Conservation (phyloP, 2,329 filamentous ascomycete species). For the Acephala macrosclerotiorum region DNA sequence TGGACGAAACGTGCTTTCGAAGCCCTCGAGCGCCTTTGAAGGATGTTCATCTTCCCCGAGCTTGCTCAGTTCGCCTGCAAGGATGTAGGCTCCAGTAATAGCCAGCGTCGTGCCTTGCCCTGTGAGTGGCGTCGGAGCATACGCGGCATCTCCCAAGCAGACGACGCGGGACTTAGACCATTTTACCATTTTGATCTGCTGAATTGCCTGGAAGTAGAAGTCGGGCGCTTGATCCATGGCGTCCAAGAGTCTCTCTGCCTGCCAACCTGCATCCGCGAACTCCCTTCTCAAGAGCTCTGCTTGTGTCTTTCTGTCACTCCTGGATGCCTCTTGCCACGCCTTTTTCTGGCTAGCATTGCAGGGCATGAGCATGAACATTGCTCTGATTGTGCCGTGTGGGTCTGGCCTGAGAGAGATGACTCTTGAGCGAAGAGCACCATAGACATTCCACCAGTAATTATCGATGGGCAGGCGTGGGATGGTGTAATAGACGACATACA, state of each 20-base stretch:
- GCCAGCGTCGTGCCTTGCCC: constrained; percentile 60
- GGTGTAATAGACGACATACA: constrained; percentile 48
- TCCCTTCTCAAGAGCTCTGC: constrained; percentile 51
- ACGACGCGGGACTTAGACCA: constrained; percentile 54
- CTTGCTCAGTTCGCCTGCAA: constrained; percentile 52
- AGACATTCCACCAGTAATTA: constrained; percentile 47
- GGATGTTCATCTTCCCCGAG: background rate
- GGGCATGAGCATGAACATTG: constrained; percentile 45
- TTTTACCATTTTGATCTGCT: constrained; percentile 51
- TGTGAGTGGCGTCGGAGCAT: constrained; percentile 57
- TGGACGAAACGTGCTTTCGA: background rate
- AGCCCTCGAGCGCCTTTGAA: background rate
- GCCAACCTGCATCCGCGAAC: constrained; percentile 57
- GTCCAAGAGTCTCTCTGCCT: constrained; percentile 51
- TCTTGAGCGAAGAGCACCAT: constrained; percentile 47
- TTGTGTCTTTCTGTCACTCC: background rate
- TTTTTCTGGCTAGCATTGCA: background rate
- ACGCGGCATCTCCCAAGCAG: constrained; percentile 64
- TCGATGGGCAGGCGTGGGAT: constrained; percentile 39
- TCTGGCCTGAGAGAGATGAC: constrained; percentile 52
- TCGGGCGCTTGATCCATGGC: constrained; percentile 49
- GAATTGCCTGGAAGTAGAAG: constrained; percentile 55
- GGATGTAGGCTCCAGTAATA: constrained; percentile 59
- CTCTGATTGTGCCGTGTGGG: constrained; percentile 47
- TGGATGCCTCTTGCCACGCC: background rate